Base-by-base conservation (phyloP, 345 rosid species). In the Eutrema heterophyllum region DNA sequence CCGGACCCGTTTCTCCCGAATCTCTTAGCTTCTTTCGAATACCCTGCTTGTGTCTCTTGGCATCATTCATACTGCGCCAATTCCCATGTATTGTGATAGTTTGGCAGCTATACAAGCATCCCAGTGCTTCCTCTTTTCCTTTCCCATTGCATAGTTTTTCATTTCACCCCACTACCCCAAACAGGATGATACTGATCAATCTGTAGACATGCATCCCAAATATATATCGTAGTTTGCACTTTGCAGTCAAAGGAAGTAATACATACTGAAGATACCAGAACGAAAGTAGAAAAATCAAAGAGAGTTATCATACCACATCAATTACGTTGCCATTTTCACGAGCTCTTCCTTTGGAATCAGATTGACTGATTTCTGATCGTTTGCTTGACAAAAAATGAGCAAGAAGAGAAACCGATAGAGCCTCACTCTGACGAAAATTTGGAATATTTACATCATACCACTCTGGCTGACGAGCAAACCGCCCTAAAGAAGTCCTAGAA, bases 131-230 rank as follows among this genome's bases (percentile, higher is more conserved):
- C 93, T 70, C 73, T 84, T 93, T 79, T 87, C 98, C 78, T 85
- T 88, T 77, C 87, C 97, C 53, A 76, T 54, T 21, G 73, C 65
- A 77, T 87, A 87, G 79, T 85, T 90, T 68, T 86, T 93, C 87
- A 90, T 81, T 68, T 86, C 80, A 73, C 98, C 98, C 97, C 98
- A 93, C 72, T 80, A 73, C 98, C 98, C 97, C 98, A 93, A 72
- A 90, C 86, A 41, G 97, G 98, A 75, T 87, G 96, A 81, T 63
- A 64, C 44, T 82, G 87, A 74, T 75, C 80, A 54, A 76, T 85
- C 98, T 90, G 89, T 77, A 85, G 51, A 61, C 68, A 49, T 60
- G 63, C 58, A 33, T 39, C 68, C 48, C 27, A 54, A 38, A 77
- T 64, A 38, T 70, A 68, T 60, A 50, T 40, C 36, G 12, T 11